Conservation (phyloP, 2,329 filamentous ascomycete species). For the Colletotrichum graminicola region DNA sequence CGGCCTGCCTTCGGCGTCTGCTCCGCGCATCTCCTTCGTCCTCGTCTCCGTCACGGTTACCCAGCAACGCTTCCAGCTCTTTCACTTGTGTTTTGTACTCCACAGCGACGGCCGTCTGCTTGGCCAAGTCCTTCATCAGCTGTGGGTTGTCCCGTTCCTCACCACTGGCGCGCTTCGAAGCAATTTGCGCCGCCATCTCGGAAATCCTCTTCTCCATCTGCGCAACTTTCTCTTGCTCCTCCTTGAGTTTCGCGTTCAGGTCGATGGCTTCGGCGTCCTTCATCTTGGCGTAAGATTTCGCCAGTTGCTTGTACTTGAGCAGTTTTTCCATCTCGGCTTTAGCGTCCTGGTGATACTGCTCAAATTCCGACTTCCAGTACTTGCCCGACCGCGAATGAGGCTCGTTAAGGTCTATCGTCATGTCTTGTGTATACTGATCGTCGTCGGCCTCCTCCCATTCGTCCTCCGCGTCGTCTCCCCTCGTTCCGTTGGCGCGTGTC, state of each 20-base stretch:
- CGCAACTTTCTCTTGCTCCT: slow-evolving; percentile 75
- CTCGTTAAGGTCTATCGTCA: slow-evolving; percentile 78
- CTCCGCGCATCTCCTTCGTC: slow-evolving; percentile 49
- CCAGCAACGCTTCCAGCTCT: slow-evolving; percentile 66
- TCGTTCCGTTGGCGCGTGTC: slow-evolving; percentile 37
- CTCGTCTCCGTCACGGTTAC: slow-evolving; percentile 55
- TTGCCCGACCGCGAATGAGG: slow-evolving; percentile 80
- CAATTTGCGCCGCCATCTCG: slow-evolving; percentile 70
- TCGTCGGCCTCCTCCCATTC: slow-evolving; percentile 64
- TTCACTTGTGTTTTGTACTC: slow-evolving; percentile 72
- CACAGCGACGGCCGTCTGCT: slow-evolving; percentile 68
- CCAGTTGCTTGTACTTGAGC: slow-evolving; percentile 82
- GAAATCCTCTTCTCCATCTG: slow-evolving; percentile 73
- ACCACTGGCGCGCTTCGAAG: slow-evolving; percentile 52
- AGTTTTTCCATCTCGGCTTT: slow-evolving; percentile 81
- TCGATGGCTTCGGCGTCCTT: slow-evolving; percentile 80
- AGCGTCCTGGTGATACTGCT: slow-evolving; percentile 79
- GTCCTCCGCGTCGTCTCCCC: slow-evolving; percentile 53
- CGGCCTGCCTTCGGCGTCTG: slow-evolving; percentile 53
- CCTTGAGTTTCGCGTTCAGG: slow-evolving; percentile 73
- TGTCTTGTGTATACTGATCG: slow-evolving; percentile 66
- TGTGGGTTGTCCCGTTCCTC: slow-evolving; percentile 60
- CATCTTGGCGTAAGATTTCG: slow-evolving; percentile 82
- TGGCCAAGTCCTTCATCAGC: slow-evolving; percentile 65
- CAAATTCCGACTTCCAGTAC: slow-evolving; percentile 85